Evolutionary conservation across 257 asterid species (phyloP), one percentile per base, ranked within the genome.

Genomic region (Salvia hispanica): DNA sequence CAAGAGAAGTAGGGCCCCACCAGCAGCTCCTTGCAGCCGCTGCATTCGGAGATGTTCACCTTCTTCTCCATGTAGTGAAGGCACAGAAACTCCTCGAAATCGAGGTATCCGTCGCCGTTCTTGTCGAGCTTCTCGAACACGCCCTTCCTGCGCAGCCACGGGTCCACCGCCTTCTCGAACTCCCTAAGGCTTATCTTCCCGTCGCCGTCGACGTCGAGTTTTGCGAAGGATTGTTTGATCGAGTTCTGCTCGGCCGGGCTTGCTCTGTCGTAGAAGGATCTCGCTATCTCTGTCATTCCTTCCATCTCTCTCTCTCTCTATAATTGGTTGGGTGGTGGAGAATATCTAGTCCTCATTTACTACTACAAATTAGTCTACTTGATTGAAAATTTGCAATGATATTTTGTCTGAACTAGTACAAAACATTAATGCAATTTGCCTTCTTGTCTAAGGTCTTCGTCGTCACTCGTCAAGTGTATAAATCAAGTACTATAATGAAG

Each of bases 1-100:
- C 84, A 80, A 2, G 81, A 76, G 53, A 76, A 80, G 66, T 76
- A 76, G 0, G 84, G 67, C 0, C 76, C 81, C 4, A 47, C 46
- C 0, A 76, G 71, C 12, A 76, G 15, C 0, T 56, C 66, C 2
- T 11, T 42, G 21, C 81, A 79, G 5, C 39, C 64, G 21, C 39
- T 4, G 65, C 79, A 72, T 12, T 53, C 3, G 36, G 36, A 13
- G 45, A 14, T 4, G 15, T 34, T 33, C 6, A 69, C 9, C 58
- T 74, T 71, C 21, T 59, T 66, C 45, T 55, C 73, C 75, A 77
- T 77, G 76, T 80, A 77, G 31, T 71, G 66, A 0, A 72, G 64
- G 0, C 72, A 64, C 10, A 58, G 46, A 13, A 39, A 50, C 1
- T 74, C 80, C 0, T 56, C 6, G 15, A 71, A 71, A 44, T 67